Evolutionary conservation across 306 rosid genomes (phyloP), one percentile per base, ranked within the genome.

Genomic region (Clitoria ternatea): DNA sequence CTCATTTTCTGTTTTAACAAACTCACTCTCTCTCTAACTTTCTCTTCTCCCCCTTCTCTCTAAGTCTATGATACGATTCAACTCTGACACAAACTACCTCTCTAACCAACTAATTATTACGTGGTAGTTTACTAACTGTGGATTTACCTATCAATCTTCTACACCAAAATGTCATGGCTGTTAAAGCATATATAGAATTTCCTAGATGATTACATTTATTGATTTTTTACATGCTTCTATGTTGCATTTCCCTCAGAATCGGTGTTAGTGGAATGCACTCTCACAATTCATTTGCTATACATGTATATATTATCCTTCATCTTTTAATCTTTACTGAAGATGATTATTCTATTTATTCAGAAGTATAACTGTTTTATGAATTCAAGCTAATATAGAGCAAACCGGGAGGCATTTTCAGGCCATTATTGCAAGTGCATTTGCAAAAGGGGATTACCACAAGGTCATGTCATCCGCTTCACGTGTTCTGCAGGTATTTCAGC

Each of bases 391-490:
- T 26, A 40, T 32, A 32, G 24, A 77, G 30, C 48, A 7, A 69
- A 29, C 10, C 55, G 37, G 14, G 26, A 24, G 63, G 14, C 42
- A 19, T 45, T 73, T 77, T 75, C 82, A 92, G 98, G 89, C 98
- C 20, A 87, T 89, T 76, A 87, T 92, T 67, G 96, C 98, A 39
- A 86, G 82, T 67, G 90, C 92, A 39, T 92, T 89, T 80, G 95
- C 92, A 4, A 82, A 53, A 69, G 78, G 17, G 26, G 90, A 89
- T 81, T 79, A 74, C 57, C 72, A 81, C 57, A 92, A 78, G 85
- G 92, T 89, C 19, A 76, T 74, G 1, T 32, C 83, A 48, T 75
- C 85, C 39, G 90, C 96, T n/a, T 86, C 96, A n/a, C 83, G 96
- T 48, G 94, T 92, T 26, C 48, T 92, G 24, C 96, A 87, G 96